Evolutionary conservation across 83 land plant genomes (phyloP).

Genomic region (Larix sibirica): DNA sequence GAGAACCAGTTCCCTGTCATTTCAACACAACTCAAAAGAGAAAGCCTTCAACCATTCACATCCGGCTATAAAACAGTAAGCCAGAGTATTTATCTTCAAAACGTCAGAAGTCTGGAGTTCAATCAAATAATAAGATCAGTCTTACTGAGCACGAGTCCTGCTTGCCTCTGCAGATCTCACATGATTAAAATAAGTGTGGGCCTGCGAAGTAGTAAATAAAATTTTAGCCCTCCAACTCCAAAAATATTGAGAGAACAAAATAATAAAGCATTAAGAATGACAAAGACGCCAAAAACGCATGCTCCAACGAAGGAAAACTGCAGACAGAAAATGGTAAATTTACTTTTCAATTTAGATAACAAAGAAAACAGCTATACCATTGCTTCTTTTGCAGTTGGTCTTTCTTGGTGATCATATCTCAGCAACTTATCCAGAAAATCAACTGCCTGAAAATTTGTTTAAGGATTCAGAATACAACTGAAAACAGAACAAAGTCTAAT

Average conservation of each 20-base stretch:
- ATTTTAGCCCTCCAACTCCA: not conserved
- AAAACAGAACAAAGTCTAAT: not conserved
- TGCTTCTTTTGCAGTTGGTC: constrained; percentile 89
- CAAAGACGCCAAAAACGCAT: not conserved
- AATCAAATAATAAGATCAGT: too few species aligned
- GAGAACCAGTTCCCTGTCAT: too few species aligned
- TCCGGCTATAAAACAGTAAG: too few species aligned
- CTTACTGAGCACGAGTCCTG: constrained; percentile 20
- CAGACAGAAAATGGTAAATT: not conserved
- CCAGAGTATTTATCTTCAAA: too few species aligned
- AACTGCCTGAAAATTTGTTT: constrained; percentile 54
- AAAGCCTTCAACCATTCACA: too few species aligned
- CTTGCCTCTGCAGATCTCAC: constrained; percentile 63
- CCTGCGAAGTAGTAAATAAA: constrained; percentile 25
- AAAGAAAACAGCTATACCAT: constrained; percentile 52
- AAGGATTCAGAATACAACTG: not conserved
- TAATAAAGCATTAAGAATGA: too few species aligned
- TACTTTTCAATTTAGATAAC: not conserved
- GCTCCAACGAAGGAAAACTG: not conserved
- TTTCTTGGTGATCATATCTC: constrained; percentile 87
- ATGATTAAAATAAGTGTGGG: constrained; percentile 63
- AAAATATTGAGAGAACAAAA: not conserved
- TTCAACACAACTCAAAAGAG: too few species aligned
- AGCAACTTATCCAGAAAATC: constrained; percentile 90
- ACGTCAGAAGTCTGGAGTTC: too few species aligned